Conservation (phyloP, 2,329 filamentous ascomycete species). For the Aspergillus intermedius region DNA sequence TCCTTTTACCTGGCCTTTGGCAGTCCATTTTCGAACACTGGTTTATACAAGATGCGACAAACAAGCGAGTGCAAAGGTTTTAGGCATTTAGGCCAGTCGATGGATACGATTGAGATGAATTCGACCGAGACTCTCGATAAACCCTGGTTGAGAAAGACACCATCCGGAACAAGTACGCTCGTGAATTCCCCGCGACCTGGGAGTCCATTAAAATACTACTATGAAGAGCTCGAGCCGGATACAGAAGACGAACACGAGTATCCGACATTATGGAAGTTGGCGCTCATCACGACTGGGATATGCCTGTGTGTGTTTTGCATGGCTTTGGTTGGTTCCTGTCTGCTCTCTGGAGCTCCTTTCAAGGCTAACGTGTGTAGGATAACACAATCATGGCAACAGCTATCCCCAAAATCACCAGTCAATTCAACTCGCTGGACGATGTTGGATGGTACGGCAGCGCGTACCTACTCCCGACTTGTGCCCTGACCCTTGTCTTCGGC, state of each 20-base stretch:
- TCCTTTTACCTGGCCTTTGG: too few species aligned
- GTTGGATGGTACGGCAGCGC: constrained; percentile 45
- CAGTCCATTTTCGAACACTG: too few species aligned
- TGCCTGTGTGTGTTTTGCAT: constrained; percentile 36
- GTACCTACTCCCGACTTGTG: constrained; percentile 39
- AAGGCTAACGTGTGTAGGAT: constrained; percentile 17
- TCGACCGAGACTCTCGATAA: background rate
- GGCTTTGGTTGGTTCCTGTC: constrained; percentile 23
- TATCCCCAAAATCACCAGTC: constrained; percentile 43
- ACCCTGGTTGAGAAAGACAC: background rate
- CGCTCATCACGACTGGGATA: constrained; percentile 30
- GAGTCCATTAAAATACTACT: constrained; percentile 3
- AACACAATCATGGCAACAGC: constrained; percentile 43
- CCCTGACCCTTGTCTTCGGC: constrained; percentile 39
- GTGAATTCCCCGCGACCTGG: constrained; percentile 7
- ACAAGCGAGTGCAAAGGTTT: too few species aligned
- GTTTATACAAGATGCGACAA: too few species aligned
- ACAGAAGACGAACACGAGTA: constrained; percentile 22
- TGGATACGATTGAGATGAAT: too few species aligned
- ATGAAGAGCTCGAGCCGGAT: constrained; percentile 5
- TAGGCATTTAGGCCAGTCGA: too few species aligned
- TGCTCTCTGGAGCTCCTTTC: background rate
- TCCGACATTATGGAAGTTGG: constrained; percentile 25
- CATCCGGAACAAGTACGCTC: constrained; percentile 14
- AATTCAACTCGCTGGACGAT: constrained; percentile 42